phyloP scores from a whole-genome alignment of 2,329 filamentous ascomycete genomes.

The Claviceps humidiphila region DNA sequence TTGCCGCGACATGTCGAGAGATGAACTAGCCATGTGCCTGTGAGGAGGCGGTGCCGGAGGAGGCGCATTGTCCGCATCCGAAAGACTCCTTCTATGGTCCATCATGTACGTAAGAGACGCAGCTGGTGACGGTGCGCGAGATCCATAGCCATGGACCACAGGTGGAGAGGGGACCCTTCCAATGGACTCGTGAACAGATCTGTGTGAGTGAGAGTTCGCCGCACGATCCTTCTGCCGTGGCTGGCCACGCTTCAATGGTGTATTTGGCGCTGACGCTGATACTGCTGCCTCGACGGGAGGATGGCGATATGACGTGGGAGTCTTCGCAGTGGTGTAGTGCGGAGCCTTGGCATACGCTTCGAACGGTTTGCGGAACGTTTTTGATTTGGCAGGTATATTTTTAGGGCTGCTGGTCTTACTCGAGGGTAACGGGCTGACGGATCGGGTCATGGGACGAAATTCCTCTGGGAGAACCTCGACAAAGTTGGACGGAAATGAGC shows the following conservation, averaged over 20 bases:
- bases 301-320: constrained; percentile 42
- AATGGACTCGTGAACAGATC: constrained; percentile 9
- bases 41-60: constrained; percentile 78
- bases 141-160: constrained; percentile 16
- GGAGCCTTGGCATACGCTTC: constrained; percentile 54
- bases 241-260: constrained; percentile 7
- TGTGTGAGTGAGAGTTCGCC: constrained; percentile 16
- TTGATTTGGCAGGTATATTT: constrained; percentile 44
- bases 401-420: constrained; percentile 41
- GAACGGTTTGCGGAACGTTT: constrained; percentile 53
- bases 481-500: constrained; percentile 94
- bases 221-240: constrained; percentile 9
- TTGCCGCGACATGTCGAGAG: constrained; percentile 15
- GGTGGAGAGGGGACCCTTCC: constrained; percentile 9
- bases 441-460: constrained; percentile 62
- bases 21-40: constrained; percentile 42
- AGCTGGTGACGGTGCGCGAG: constrained; percentile 19
- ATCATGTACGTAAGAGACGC: constrained; percentile 11
- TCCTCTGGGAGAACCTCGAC: constrained; percentile 77
- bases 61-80: constrained; percentile 46
- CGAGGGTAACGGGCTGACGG: constrained; percentile 45
- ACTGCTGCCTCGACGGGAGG: constrained; percentile 18
- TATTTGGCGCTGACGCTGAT: constrained; percentile 6
- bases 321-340: constrained; percentile 50
- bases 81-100: constrained; percentile 11